Percentiles rank a stretch among this genome's conserved stretches.
Evolutionary conservation across 768 basidiomycete genomes (phyloP).

Genomic region (Phylloporus sp.): DNA sequence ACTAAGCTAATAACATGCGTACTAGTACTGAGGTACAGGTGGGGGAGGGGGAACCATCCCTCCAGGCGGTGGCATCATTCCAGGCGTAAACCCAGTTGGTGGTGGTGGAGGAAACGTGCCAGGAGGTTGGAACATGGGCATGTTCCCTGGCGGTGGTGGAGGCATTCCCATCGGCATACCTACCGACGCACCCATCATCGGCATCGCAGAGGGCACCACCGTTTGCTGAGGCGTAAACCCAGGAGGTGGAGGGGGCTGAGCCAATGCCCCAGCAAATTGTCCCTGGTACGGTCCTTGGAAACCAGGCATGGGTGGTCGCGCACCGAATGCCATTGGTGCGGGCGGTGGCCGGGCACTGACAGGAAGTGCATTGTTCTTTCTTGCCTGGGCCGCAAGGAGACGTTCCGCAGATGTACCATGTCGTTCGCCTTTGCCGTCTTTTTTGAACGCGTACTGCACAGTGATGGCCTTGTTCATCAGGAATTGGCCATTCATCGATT

Average conservation of each 20-base stretch:
- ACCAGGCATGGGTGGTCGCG: constrained; percentile 61
- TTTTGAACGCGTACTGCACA: constrained; percentile 99
- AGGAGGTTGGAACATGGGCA: constrained; percentile 43
- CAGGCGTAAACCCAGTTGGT: constrained; percentile 62
- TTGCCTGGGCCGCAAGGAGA: constrained; percentile 89
- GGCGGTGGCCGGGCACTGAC: constrained; percentile 72
- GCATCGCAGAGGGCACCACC: constrained; percentile 44
- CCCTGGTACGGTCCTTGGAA: constrained; percentile 81
- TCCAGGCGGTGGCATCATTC: constrained; percentile 33
- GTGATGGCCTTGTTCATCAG: constrained; percentile 98
- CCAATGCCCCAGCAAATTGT: constrained; percentile 89
- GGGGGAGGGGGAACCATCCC: constrained; percentile 44
- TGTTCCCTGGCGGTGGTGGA: constrained; percentile 31
- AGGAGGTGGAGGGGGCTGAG: constrained; percentile 76
- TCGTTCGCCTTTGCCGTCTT: constrained; percentile 96
- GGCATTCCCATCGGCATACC: constrained; percentile 36
- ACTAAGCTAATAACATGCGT: constrained; percentile 8
- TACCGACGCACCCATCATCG: constrained; percentile 33
- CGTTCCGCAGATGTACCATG: constrained; percentile 98
- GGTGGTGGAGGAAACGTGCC: constrained; percentile 59
- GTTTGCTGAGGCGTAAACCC: constrained; percentile 76
- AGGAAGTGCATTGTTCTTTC: constrained; percentile 90
- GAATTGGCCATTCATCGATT: constrained; percentile 97
- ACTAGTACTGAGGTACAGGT: constrained; percentile 35
- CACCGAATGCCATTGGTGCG: constrained; percentile 68